Evolutionary conservation across 306 rosid species (phyloP).

Genomic region (Medicago arabica): DNA sequence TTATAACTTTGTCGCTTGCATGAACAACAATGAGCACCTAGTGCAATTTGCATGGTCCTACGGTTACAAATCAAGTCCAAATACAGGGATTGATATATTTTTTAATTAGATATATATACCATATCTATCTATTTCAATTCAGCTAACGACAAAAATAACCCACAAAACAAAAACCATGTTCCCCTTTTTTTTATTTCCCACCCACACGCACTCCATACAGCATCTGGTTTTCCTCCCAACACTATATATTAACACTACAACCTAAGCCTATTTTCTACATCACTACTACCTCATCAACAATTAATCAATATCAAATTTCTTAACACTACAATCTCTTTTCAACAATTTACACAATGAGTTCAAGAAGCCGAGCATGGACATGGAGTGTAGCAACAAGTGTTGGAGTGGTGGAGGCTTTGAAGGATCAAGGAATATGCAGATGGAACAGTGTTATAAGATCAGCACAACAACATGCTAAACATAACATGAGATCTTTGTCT

Average conservation of each 20-base stretch:
- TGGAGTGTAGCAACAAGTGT: constrained; percentile 19
- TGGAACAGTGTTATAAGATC: constrained; percentile 52
- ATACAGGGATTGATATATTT: not conserved
- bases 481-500: constrained; percentile 40
- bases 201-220: not conserved
- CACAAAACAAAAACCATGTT: constrained; percentile 35
- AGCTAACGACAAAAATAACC: no score
- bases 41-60: not conserved
- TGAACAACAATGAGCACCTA: no score
- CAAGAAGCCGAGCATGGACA: constrained; percentile 41
- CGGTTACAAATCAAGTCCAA: not conserved
- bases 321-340: not conserved
- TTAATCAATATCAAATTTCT: not conserved
- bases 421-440: constrained; percentile 62
- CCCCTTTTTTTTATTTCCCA: not conserved
- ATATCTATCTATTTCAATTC: no score
- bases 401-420: not conserved
- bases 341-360: constrained; percentile 17
- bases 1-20: not conserved
- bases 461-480: constrained; percentile 52
- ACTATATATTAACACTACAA: not conserved
- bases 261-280: no score
- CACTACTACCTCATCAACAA: not conserved
- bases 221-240: not conserved
- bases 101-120: no score